Percentiles rank a stretch among this genome's conserved stretches.
phyloP scores from a whole-genome alignment of 2,329 filamentous ascomycete genomes.

The Fusarium subglutinans region DNA sequence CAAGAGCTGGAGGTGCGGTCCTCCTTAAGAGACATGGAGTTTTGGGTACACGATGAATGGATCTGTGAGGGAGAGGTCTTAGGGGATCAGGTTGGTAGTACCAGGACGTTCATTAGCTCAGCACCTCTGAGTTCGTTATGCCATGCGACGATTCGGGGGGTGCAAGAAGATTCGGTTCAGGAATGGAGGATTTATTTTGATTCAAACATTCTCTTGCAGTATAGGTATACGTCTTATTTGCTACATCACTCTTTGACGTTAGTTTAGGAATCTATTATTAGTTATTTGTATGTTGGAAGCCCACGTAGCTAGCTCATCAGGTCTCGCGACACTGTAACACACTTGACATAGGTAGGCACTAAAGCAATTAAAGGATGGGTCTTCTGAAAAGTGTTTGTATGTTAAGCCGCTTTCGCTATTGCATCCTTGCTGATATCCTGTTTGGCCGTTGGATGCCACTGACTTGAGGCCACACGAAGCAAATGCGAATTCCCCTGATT shows the following conservation, averaged over 20 bases:
- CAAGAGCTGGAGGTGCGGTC: conserved; percentile 6
- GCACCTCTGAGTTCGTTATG: background rate
- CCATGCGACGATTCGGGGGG: background rate
- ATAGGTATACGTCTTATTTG: background rate
- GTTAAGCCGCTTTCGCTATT: background rate
- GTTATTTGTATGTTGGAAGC: background rate
- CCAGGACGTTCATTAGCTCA: background rate
- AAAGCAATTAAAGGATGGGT: too few relatives aligned
- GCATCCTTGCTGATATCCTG: background rate
- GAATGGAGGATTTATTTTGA: background rate
- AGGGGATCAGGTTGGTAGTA: background rate
- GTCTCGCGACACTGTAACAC: too few relatives aligned
- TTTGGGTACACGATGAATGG: background rate
- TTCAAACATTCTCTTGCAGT: background rate
- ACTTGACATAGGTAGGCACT: too few relatives aligned
- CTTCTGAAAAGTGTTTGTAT: too few relatives aligned
- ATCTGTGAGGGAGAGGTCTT: background rate
- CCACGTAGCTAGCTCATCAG: too few relatives aligned
- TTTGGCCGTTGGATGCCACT: background rate
- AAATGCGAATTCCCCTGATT: background rate
- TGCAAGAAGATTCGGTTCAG: background rate
- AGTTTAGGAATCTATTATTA: background rate
- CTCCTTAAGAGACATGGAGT: background rate
- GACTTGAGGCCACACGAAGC: background rate
- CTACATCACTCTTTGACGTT: background rate